Base-by-base conservation (phyloP, 805 yeast genomes). In the Metschnikowia noctiluminum region DNA sequence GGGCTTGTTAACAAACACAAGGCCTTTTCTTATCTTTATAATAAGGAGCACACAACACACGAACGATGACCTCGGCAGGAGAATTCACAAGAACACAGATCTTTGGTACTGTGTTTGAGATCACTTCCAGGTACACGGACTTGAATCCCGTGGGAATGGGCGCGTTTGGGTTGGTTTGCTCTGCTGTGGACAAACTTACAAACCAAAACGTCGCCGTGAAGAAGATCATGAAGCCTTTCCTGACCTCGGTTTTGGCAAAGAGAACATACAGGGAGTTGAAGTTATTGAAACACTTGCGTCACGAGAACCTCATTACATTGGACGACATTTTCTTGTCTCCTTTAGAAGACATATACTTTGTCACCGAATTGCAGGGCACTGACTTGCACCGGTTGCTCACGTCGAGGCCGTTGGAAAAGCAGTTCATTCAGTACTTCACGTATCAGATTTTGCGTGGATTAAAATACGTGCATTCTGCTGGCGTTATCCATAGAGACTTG, bases 121-220 rank as follows among this genome's bases (percentile, higher is more conserved):
- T 90, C 55, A 91, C 97, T 38, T 84, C 81, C 61, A 73, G 97
- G 56, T 94, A 94, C 71, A 80, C 88, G 4, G 96, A 92, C 63
- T 77, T 94, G 53, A 92, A 90, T 62, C 99, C 99, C 1, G 97
- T 94, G 43, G 99, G 99, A 0, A 94, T 94, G 99, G 99, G 99
- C 27, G 99, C 99, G 7, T 94, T 94, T 65, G 99, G 99, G 6
- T 78, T 94, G 15, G 99, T 94, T 36, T 94, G 99, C 56, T 89
- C 97, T 8, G 99, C 99, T 1, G 81, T 85, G 48, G 99, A 94
- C 69, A 88, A 85, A 58, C 78, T 91, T 52, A 90, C 97, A 0
- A 84, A 82, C 46, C 96, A 91, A 67, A 89, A 86, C 57, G 99
- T 94, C 35, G 99, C 99, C 42, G 94, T 94, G 52, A 94, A 94